Conservation (phyloP, 2,329 filamentous ascomycete species). For the Apiospora malaysiana region DNA sequence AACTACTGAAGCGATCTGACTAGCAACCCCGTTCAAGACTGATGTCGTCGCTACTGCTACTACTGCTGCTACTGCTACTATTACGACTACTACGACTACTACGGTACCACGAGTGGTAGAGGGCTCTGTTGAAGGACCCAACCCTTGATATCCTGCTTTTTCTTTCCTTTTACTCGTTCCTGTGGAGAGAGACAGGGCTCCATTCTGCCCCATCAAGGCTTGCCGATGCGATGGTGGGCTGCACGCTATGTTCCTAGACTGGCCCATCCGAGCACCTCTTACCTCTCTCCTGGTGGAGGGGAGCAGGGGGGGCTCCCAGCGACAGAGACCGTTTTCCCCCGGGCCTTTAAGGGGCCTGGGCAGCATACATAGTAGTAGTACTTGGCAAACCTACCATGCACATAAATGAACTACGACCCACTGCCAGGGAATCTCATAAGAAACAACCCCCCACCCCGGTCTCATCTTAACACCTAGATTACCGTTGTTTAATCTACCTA, state of each 20-base stretch:
- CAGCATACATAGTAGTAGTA: background rate
- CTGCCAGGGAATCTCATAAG: background rate
- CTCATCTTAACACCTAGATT: conserved; percentile 13
- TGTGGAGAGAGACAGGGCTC: background rate
- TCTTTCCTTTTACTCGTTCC: background rate
- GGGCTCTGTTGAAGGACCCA: background rate
- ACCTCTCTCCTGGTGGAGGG: background rate
- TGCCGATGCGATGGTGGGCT: conserved; percentile 16
- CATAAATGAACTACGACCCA: conserved; percentile 9
- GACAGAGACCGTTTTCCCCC: conserved; percentile 11
- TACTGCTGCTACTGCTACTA: background rate
- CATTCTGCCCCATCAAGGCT: background rate
- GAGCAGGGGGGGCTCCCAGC: background rate
- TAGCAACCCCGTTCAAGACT: background rate
- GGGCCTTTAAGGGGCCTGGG: conserved; percentile 3
- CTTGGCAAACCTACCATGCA: background rate
- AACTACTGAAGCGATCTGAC: background rate
- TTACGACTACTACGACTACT: background rate
- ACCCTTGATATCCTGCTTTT: background rate
- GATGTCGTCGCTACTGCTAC: background rate
- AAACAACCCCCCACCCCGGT: background rate
- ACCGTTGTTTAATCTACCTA: conserved; percentile 1
- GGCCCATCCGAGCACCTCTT: conserved; percentile 2
- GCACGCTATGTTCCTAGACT: conserved; percentile 15
- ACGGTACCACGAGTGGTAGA: background rate